Conservation (phyloP, 2,329 filamentous ascomycete species). For the Stagonosporopsis vannaccii region DNA sequence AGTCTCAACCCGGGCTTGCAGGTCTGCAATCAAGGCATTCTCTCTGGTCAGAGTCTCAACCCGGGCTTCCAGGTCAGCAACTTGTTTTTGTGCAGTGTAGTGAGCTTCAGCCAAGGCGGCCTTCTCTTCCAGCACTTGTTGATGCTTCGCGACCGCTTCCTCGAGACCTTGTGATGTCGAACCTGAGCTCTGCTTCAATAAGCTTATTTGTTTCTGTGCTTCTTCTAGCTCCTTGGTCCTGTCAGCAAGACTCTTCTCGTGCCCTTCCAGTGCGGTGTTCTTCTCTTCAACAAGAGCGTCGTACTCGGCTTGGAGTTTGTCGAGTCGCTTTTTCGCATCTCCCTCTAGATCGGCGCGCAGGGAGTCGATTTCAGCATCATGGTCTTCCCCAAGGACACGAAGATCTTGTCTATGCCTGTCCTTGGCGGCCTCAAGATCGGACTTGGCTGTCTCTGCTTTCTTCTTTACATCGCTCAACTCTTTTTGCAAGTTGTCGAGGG, state of each 20-base stretch:
- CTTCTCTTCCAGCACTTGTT: slow-evolving; percentile 37
- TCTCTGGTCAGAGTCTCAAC: slow-evolving; percentile 30
- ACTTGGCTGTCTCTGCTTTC: slow-evolving; percentile 35
- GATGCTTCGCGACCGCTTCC: slow-evolving; percentile 33
- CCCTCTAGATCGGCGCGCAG: slow-evolving; percentile 46
- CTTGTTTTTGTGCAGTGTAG: slow-evolving; percentile 28
- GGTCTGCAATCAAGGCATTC: slow-evolving; percentile 14
- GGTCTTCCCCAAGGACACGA: slow-evolving; percentile 41
- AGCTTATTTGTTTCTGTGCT: slow-evolving; percentile 28
- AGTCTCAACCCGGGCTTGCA: slow-evolving; percentile 20
- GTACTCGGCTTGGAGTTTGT: slow-evolving; percentile 42
- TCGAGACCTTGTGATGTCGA: slow-evolving; percentile 33
- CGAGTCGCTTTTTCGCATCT: slow-evolving; percentile 44
- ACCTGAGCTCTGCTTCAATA: slow-evolving; percentile 31
- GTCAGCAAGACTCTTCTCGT: slow-evolving; percentile 32
- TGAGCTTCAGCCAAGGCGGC: slow-evolving; percentile 29
- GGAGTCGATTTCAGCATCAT: slow-evolving; percentile 45
- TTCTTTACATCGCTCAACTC: slow-evolving; percentile 38
- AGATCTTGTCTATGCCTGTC: slow-evolving; percentile 41
- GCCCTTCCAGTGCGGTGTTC: slow-evolving; percentile 29
- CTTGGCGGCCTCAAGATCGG: slow-evolving; percentile 37
- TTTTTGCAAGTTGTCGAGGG: slow-evolving; percentile 32
- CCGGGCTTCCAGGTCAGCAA: slow-evolving; percentile 34
- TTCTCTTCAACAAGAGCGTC: slow-evolving; percentile 43
- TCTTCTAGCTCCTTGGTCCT: slow-evolving; percentile 30